These are phyloP conservation scores for Mallotus japonicus DNA, from an alignment of 441 rosid genomes.

Conservation along the genomic window DNA sequence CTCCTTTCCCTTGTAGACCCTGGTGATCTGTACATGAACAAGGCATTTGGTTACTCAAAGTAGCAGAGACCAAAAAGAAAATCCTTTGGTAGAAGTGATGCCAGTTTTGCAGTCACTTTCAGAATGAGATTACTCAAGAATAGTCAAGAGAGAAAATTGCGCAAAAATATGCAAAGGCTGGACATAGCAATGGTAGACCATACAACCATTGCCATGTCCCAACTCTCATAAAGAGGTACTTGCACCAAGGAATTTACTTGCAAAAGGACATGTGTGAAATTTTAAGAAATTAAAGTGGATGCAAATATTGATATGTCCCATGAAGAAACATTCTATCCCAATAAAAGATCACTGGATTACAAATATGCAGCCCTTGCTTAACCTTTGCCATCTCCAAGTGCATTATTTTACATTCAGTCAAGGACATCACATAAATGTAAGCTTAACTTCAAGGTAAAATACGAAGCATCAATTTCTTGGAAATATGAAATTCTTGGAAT, in stretches of 20 bases:
- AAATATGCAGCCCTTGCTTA: conserved; percentile 6
- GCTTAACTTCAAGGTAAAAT: neutral
- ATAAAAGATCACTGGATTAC: neutral
- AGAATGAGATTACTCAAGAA: neutral
- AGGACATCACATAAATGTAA: neutral
- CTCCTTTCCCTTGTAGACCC: conserved; percentile 78
- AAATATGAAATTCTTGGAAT: too few species aligned
- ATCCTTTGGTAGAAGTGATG: neutral
- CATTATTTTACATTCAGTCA: neutral
- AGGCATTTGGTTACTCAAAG: conserved; percentile 24
- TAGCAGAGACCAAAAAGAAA: neutral
- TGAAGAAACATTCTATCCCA: neutral
- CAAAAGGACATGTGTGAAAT: neutral
- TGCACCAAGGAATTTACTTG: neutral
- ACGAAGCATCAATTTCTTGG: neutral
- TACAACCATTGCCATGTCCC: neutral
- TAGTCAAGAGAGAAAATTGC: neutral
- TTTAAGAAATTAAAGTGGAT: neutral
- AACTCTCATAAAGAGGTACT: neutral
- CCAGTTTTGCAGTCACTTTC: neutral
- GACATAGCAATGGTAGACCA: neutral
- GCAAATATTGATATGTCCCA: neutral
- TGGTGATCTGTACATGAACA: conserved; percentile 48
- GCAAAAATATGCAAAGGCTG: neutral
- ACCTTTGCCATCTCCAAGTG: neutral